phyloP scores from a whole-genome alignment of 192 early-diverging fungal genomes.

The Linnemannia zychae region DNA sequence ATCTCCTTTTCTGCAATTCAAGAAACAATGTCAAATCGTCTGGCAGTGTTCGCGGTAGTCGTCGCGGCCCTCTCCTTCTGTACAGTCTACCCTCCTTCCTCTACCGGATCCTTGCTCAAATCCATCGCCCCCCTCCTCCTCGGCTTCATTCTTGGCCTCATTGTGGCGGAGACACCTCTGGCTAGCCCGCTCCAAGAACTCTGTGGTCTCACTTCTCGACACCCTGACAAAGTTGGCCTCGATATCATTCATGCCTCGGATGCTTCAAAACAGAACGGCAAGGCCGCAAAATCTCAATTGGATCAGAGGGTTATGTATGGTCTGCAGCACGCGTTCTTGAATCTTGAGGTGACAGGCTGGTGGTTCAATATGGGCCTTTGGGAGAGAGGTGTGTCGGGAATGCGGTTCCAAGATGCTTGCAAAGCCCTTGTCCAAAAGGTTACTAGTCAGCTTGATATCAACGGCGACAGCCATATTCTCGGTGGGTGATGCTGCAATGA shows the following conservation, averaged over 20 bases:
- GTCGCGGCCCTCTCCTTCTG: not conserved
- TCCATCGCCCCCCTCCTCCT: conserved; percentile 8
- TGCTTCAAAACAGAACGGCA: not conserved
- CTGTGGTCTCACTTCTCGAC: conserved; percentile 31
- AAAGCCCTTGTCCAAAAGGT: conserved; percentile 56
- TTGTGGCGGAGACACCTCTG: conserved; percentile 41
- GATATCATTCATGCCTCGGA: conserved; percentile 28
- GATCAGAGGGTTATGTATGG: conserved; percentile 59
- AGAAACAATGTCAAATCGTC: not conserved
- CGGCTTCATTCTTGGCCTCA: conserved; percentile 31
- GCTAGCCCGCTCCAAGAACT: conserved; percentile 36
- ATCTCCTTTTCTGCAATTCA: not conserved
- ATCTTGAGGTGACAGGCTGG: conserved; percentile 55
- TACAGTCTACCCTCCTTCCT: not conserved
- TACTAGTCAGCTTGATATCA: conserved; percentile 30
- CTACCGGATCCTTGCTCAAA: not conserved
- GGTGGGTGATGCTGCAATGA: conserved; percentile 6
- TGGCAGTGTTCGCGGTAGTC: not conserved
- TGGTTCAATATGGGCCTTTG: conserved; percentile 68
- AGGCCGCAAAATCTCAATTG: conserved; percentile 27
- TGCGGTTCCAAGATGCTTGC: conserved; percentile 59
- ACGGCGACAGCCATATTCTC: conserved; percentile 35
- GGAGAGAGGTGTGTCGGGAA: conserved; percentile 28
- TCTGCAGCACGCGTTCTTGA: conserved; percentile 58
- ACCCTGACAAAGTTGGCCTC: conserved; percentile 46